A percentile compares a stretch with the other conserved stretches of the same genome.
phyloP scores from a whole-genome alignment of 768 basidiomycete genomes.

The Hirschioporus abietinus region DNA sequence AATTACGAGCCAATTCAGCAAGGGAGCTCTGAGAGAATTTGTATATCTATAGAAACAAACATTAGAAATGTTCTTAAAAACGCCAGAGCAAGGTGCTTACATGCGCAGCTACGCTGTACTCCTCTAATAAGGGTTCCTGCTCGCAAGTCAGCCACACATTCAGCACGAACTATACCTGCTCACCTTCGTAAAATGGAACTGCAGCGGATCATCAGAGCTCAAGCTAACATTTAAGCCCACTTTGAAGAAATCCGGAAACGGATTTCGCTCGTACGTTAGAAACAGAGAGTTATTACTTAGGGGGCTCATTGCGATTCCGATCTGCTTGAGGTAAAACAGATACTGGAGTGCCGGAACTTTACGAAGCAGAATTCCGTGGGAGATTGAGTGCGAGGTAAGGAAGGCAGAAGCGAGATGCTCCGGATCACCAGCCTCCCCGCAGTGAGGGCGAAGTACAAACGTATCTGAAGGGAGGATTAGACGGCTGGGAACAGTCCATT shows the following conservation, averaged over 20 bases:
- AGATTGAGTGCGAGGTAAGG: slow-evolving; percentile 95
- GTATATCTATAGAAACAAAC: slow-evolving; percentile 61
- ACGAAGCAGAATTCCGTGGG: slow-evolving; percentile 95
- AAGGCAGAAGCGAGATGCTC: slow-evolving; percentile 96
- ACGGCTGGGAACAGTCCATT: slow-evolving; percentile 5
- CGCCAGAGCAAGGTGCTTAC: slow-evolving; percentile 34
- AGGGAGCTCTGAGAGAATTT: slow-evolving; percentile 92
- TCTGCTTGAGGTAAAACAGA: slow-evolving; percentile 96
- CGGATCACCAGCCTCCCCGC: slow-evolving; percentile 96
- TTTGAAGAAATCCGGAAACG: slow-evolving; percentile 95
- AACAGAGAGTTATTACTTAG: slow-evolving; percentile 97
- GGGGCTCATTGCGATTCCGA: slow-evolving; percentile 98
- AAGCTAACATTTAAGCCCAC: slow-evolving; percentile 92
- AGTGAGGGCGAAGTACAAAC: slow-evolving; percentile 94
- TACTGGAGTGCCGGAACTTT: slow-evolving; percentile 98
- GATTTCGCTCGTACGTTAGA: slow-evolving; percentile 94
- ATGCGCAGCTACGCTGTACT: slow-evolving; percentile 97
- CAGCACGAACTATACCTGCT: slow-evolving; percentile 13
- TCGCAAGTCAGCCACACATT: not conserved
- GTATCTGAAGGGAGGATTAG: slow-evolving; percentile 55
- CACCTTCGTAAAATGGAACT: slow-evolving; percentile 98
- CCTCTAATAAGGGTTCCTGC: slow-evolving; percentile 91
- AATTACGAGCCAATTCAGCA: slow-evolving; percentile 97
- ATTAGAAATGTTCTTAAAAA: not conserved
- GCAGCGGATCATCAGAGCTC: slow-evolving; percentile 92